Evolutionary conservation across 148 eudicot genomes (phyloP), one percentile per base, ranked within the genome.

Genomic region (Chenopodium berlandieri): DNA sequence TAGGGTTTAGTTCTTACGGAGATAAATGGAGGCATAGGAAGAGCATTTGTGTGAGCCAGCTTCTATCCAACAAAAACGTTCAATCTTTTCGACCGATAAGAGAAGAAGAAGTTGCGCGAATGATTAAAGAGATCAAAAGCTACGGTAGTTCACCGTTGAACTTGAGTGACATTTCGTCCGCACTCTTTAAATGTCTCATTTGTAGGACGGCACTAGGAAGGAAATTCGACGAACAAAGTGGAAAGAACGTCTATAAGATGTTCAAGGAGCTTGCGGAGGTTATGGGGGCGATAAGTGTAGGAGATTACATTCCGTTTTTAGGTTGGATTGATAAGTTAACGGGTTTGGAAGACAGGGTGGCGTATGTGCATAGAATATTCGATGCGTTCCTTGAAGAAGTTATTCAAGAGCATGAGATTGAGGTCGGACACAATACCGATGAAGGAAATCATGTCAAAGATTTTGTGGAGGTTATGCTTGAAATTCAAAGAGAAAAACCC

Each of bases 21-120:
- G 85, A 82, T n/a, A 23, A 82, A 30, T 85, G 88, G 88, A 79
- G 85, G 70, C 62, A 79, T 16, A 82, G 77, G 78, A 85, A 68
- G 23, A 81, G 82, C 25, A 65, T 81, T 2, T 65, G 69, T 14
- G 73, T 83, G 25, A 25, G 48, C 2, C 75, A 86, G 10, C 79
- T 86, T 10, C 46, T 82, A 4, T 79, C 83, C 32, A 54, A 31
- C 6, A 79, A 72, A 27, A 80, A 56, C 11, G 88, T 86, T 64
- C 62, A 23, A 34, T 82, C 85, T 9, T 82, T 76, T 56, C 72
- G 81, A 7, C 4, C 31, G 27, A 66, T 86, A 17, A 79, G 88
- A 37, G 83, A 79, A 76, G 81, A 86, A 76, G 88, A 86, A 31
- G 32, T 62, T 25, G 64, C 16, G 0, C 68, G 75, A 4, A 34